These are phyloP conservation scores for Pascua guehoae DNA, from an alignment of 1,284 basidiomycete genomes.

Conservation along the genomic window DNA sequence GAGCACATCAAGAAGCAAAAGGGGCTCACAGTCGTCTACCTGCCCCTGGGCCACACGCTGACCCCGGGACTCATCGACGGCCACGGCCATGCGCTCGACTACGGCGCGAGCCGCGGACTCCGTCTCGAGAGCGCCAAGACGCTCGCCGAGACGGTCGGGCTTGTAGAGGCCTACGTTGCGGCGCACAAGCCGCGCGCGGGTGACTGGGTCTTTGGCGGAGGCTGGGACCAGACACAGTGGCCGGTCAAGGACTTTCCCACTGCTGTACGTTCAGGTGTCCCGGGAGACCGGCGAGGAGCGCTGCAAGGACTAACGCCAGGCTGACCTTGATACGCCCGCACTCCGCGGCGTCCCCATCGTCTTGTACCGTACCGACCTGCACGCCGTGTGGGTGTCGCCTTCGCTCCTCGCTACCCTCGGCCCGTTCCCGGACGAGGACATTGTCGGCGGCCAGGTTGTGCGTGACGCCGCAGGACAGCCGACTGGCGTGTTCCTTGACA, in stretches of 20 bases:
- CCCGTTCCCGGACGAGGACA: conserved; percentile 54
- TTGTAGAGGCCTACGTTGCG: conserved; percentile 61
- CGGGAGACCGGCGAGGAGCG: neutral
- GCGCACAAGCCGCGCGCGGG: conserved; percentile 53
- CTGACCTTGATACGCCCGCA: conserved; percentile 62
- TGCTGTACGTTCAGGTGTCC: conserved; percentile 56
- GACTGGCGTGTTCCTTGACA: conserved; percentile 59
- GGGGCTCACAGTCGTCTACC: conserved; percentile 41
- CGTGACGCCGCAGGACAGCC: conserved; percentile 63
- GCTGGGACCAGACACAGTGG: conserved; percentile 83
- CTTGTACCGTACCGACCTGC: conserved; percentile 71
- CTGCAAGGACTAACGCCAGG: conserved; percentile 44
- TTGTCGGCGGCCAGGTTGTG: conserved; percentile 73
- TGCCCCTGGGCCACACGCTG: conserved; percentile 35
- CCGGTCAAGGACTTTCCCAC: conserved; percentile 66
- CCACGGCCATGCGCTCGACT: conserved; percentile 57
- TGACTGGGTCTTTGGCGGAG: conserved; percentile 77
- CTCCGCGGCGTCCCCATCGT: conserved; percentile 65
- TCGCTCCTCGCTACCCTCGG: conserved; percentile 61
- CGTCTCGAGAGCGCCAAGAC: conserved; percentile 62
- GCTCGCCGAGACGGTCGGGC: conserved; percentile 58
- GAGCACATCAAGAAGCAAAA: conserved; percentile 20
- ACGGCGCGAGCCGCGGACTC: conserved; percentile 57
- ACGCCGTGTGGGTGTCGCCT: conserved; percentile 77
- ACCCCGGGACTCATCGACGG: conserved; percentile 58